Conservation (phyloP, 2,329 filamentous ascomycete species). For the Sclerotinia sclerotiorum region DNA sequence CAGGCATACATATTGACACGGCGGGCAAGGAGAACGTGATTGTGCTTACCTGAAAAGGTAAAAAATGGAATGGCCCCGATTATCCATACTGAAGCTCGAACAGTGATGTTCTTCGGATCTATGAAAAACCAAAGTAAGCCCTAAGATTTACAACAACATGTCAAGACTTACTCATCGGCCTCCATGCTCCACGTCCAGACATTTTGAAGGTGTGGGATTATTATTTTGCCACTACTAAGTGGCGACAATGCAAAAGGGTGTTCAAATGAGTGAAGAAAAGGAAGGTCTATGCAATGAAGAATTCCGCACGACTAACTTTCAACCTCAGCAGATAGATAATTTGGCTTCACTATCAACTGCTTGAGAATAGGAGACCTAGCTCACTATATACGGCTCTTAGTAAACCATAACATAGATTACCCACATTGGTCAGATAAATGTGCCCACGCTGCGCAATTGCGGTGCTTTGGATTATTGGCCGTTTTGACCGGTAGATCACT, state of each 20-base stretch:
- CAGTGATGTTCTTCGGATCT: conserved; percentile 21
- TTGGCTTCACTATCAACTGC: background rate
- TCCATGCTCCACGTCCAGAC: conserved; percentile 14
- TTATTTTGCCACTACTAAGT: background rate
- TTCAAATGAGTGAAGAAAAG: conserved; percentile 19
- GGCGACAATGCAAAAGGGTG: background rate
- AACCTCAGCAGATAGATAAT: conserved; percentile 7
- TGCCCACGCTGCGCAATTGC: conserved; percentile 9
- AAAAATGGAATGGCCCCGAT: conserved; percentile 18
- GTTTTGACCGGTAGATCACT: conserved; percentile 7
- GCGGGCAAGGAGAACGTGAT: background rate
- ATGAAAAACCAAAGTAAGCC: background rate
- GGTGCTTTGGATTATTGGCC: background rate
- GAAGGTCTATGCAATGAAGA: background rate
- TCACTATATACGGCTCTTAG: conserved; percentile 14
- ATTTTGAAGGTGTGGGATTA: conserved; percentile 8
- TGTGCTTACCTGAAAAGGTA: conserved; percentile 6
- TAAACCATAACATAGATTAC: background rate
- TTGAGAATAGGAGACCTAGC: background rate
- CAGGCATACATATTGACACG: background rate
- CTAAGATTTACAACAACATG: background rate
- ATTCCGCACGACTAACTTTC: conserved; percentile 2
- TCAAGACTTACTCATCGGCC: conserved; percentile 19
- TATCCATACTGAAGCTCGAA: conserved; percentile 18
- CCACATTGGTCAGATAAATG: background rate